These are phyloP conservation scores for Plectosphaerella plurivora DNA, from an alignment of 2,329 filamentous ascomycete genomes.

Conservation along the genomic window DNA sequence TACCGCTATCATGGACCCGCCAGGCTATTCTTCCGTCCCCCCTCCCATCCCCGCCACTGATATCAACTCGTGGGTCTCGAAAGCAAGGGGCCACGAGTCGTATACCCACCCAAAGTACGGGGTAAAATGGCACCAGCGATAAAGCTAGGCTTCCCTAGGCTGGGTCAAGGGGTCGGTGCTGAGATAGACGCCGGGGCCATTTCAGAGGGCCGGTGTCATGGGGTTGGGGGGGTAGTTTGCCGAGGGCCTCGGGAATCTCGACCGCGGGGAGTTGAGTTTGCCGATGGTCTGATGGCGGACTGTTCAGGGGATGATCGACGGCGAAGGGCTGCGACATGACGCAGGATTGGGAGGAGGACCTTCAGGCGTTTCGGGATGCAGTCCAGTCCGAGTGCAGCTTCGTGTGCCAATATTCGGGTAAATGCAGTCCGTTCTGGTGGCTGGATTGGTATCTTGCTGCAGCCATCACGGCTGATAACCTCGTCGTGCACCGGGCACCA, in stretches of 20 bases:
- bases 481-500: too few relatives aligned
- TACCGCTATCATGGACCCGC: neutral
- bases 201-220: neutral
- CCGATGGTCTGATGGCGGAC: too few relatives aligned
- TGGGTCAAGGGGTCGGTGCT: neutral
- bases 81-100: neutral
- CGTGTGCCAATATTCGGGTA: too few relatives aligned
- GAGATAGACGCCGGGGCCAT: neutral
- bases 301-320: too few relatives aligned
- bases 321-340: too few relatives aligned
- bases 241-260: neutral
- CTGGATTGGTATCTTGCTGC: too few relatives aligned
- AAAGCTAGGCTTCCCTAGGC: neutral
- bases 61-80: neutral
- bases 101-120: neutral
- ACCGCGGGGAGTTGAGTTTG: too few relatives aligned
- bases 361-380: too few relatives aligned
- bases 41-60: neutral
- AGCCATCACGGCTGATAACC: too few relatives aligned
- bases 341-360: too few relatives aligned
- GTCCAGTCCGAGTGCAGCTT: too few relatives aligned
- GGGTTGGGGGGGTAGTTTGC: neutral
- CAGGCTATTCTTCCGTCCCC: neutral
- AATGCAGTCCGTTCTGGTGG: too few relatives aligned
- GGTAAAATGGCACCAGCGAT: neutral